Conservation (phyloP, 106 monocot genomes). For the Platanthera zijinensis region DNA sequence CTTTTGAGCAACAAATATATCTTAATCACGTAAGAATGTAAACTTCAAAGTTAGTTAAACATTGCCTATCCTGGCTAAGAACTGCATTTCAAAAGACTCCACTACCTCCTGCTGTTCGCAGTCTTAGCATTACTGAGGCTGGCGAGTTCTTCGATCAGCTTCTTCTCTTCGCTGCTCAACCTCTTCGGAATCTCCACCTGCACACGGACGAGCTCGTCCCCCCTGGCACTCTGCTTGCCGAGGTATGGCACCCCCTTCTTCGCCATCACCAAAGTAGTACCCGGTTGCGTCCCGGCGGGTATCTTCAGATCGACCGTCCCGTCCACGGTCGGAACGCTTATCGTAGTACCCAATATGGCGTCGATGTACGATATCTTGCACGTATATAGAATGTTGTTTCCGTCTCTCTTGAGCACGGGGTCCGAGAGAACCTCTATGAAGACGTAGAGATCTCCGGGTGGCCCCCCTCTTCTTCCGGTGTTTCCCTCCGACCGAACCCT, state of each 20-base stretch:
- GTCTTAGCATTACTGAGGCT: slow-evolving; percentile 54
- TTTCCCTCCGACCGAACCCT: slow-evolving; percentile 88
- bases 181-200: slow-evolving; percentile 97
- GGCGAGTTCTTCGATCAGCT: slow-evolving; percentile 87
- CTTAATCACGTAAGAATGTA: neutral
- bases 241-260: slow-evolving; percentile 86
- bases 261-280: slow-evolving; percentile 87
- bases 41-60: neutral
- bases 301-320: slow-evolving; percentile 88
- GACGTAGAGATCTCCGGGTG: slow-evolving; percentile 87
- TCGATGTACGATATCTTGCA: slow-evolving; percentile 84
- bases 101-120: slow-evolving; percentile 57
- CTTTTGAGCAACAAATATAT: neutral
- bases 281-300: slow-evolving; percentile 80
- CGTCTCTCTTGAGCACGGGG: slow-evolving; percentile 77
- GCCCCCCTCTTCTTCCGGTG: slow-evolving; percentile 82
- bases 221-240: slow-evolving; percentile 69
- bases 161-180: slow-evolving; percentile 77
- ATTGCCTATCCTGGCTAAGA: neutral
- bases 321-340: slow-evolving; percentile 85
- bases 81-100: neutral
- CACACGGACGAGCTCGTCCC: slow-evolving; percentile 82
- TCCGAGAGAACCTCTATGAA: slow-evolving; percentile 89
- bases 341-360: slow-evolving; percentile 78
- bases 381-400: slow-evolving; percentile 81